A percentile compares a stretch with the other conserved stretches of the same genome.
Conservation (phyloP, 1,284 basidiomycete genomes). For the Vanrija sp. region DNA sequence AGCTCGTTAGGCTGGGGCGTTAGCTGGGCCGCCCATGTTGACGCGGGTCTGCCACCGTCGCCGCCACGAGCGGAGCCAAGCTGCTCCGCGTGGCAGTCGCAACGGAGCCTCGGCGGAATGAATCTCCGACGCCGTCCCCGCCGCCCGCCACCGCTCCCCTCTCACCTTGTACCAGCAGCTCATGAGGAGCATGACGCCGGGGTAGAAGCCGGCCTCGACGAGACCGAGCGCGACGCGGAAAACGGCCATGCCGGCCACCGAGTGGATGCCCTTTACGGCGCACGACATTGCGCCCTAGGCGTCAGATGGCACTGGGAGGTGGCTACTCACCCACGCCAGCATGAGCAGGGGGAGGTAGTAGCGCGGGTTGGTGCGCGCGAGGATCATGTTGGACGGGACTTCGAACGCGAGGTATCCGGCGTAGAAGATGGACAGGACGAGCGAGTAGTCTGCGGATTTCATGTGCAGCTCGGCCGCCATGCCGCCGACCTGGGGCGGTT, state of each 20-base stretch:
- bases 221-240: conserved; percentile 25
- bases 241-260: conserved; percentile 16
- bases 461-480: conserved; percentile 45
- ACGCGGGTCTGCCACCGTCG: too few relatives aligned
- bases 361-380: conserved; percentile 14
- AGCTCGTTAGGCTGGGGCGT: conserved; percentile 23
- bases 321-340: conserved; percentile 6
- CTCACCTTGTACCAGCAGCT: conserved; percentile 18
- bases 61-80: too few relatives aligned
- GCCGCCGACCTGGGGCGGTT: too few relatives aligned
- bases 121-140: too few relatives aligned
- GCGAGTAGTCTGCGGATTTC: conserved; percentile 38
- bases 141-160: too few relatives aligned
- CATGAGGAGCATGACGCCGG: conserved; percentile 19
- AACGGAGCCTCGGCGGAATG: too few relatives aligned
- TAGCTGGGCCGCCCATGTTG: background rate
- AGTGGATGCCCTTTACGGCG: conserved; percentile 16
- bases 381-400: conserved; percentile 25
- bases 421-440: conserved; percentile 47
- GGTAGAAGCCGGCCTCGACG: conserved; percentile 26
- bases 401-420: conserved; percentile 22
- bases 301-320: background rate
- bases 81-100: too few relatives aligned
- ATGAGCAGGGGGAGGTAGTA: conserved; percentile 30
- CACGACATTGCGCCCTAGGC: conserved; percentile 24